These are phyloP conservation scores for Saturnispora dispora DNA, from an alignment of 805 yeast species.

Conservation along the genomic window DNA sequence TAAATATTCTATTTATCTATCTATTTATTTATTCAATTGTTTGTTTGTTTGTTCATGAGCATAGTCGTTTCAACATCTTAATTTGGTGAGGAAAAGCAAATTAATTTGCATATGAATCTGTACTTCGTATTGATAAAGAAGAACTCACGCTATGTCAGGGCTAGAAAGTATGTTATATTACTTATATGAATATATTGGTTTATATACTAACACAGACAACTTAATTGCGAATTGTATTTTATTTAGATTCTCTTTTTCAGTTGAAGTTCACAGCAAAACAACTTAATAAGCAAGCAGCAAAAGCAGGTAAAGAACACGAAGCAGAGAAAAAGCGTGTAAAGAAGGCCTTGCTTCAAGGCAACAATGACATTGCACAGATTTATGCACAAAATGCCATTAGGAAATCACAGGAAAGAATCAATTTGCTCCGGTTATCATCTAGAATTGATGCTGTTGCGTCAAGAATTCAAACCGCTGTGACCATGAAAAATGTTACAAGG, in stretches of 20 bases:
- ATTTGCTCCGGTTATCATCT: constrained; percentile 71
- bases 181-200: no score
- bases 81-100: neutral
- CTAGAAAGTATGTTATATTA: constrained; percentile 30
- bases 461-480: constrained; percentile 94
- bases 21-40: neutral
- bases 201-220: constrained; percentile 9
- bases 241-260: constrained; percentile 52
- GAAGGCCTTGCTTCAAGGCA: constrained; percentile 78
- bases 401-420: constrained; percentile 78
- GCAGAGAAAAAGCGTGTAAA: constrained; percentile 82
- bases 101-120: neutral
- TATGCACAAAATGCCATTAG: constrained; percentile 96
- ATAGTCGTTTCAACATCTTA: neutral
- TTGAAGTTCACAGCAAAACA: constrained; percentile 89
- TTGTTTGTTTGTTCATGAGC: constrained; percentile 1
- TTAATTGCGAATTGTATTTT: neutral
- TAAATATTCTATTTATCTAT: neutral
- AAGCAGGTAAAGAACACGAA: constrained; percentile 84
- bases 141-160: constrained; percentile 28
- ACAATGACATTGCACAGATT: constrained; percentile 83
- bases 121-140: neutral
- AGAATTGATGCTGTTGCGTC: constrained; percentile 94
- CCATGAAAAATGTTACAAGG: constrained; percentile 91
- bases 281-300: constrained; percentile 78